phyloP scores from a whole-genome alignment of 2,329 filamentous ascomycete genomes.

The Bipolaris oryzae region DNA sequence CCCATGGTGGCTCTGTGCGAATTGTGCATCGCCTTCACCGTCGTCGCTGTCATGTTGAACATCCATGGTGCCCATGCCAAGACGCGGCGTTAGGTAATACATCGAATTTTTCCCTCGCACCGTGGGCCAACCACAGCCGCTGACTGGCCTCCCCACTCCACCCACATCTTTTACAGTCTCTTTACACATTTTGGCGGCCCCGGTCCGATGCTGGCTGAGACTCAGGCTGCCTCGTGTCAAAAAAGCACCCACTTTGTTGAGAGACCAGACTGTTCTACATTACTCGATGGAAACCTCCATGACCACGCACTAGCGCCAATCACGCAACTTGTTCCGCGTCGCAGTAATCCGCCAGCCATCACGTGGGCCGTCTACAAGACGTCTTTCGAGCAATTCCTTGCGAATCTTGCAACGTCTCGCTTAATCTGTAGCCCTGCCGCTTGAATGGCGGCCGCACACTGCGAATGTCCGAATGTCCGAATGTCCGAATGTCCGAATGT shows the following conservation, averaged over 20 bases:
- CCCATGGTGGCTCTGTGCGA: slow-evolving; percentile 18
- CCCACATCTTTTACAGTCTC: slow-evolving; percentile 28
- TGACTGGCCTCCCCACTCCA: slow-evolving; percentile 32
- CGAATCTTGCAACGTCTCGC: slow-evolving; percentile 36
- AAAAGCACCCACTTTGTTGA: slow-evolving; percentile 34
- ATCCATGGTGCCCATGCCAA: slow-evolving; percentile 35
- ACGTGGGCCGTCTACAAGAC: not conserved
- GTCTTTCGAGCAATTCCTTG: slow-evolving; percentile 18
- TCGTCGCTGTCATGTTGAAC: slow-evolving; percentile 18
- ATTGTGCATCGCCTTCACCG: slow-evolving; percentile 29
- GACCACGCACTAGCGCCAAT: slow-evolving; percentile 12
- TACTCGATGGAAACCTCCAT: slow-evolving; percentile 29
- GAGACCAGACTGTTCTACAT: slow-evolving; percentile 37
- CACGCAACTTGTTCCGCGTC: slow-evolving; percentile 13
- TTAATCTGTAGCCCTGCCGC: slow-evolving; percentile 21
- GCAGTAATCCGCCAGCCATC: slow-evolving; percentile 18
- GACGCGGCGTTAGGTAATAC: slow-evolving; percentile 38
- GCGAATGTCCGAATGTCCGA: not conserved
- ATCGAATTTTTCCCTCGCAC: slow-evolving; percentile 29
- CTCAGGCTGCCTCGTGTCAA: slow-evolving; percentile 27
- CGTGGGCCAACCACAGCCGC: slow-evolving; percentile 25
- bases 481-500: not conserved
- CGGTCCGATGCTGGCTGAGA: slow-evolving; percentile 24
- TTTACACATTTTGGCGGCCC: slow-evolving; percentile 29
- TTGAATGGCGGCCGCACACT: slow-evolving; percentile 7